Evolutionary conservation across 1,284 basidiomycete species (phyloP).

Genomic region (Thelephora terrestris): DNA sequence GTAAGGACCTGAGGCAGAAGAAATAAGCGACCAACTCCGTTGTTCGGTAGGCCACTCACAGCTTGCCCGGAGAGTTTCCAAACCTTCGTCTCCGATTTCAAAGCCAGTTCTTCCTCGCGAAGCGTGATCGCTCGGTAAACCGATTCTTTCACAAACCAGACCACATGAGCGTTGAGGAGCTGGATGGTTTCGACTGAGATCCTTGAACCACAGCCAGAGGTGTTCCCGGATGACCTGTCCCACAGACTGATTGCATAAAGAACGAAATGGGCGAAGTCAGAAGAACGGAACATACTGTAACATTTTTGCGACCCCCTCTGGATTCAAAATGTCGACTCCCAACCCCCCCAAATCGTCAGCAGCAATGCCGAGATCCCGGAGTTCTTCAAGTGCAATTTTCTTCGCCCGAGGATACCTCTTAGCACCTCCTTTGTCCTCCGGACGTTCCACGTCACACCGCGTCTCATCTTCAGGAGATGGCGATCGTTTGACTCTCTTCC

Average conservation of each 20-base stretch:
- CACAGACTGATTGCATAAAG: constrained; percentile 6
- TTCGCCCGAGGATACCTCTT: constrained; percentile 22
- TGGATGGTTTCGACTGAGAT: constrained; percentile 23
- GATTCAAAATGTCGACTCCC: constrained; percentile 32
- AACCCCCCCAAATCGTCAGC: constrained; percentile 28
- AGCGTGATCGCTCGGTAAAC: constrained; percentile 39
- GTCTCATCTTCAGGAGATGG: background rate
- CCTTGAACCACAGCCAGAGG: constrained; percentile 2
- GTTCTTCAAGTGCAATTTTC: constrained; percentile 33
- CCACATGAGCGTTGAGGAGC: constrained; percentile 31
- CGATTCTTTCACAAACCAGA: constrained; percentile 40
- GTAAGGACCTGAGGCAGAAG: constrained; percentile 17
- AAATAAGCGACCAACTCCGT: constrained; percentile 7
- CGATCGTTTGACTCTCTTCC: constrained; percentile 21
- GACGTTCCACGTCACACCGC: background rate
- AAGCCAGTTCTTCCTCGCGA: constrained; percentile 42
- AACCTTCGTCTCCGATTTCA: constrained; percentile 47
- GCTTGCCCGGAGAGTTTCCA: constrained; percentile 34
- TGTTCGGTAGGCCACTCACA: constrained; percentile 10
- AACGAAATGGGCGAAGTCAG: constrained; percentile 3
- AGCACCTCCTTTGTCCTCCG: constrained; percentile 1
- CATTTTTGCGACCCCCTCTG: constrained; percentile 21
- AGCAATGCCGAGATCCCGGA: constrained; percentile 33
- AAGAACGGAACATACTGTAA: constrained; percentile 6
- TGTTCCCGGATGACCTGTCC: constrained; percentile 2